Conservation (phyloP, 1,284 basidiomycete genomes). For the Malassezia brasiliensis region DNA sequence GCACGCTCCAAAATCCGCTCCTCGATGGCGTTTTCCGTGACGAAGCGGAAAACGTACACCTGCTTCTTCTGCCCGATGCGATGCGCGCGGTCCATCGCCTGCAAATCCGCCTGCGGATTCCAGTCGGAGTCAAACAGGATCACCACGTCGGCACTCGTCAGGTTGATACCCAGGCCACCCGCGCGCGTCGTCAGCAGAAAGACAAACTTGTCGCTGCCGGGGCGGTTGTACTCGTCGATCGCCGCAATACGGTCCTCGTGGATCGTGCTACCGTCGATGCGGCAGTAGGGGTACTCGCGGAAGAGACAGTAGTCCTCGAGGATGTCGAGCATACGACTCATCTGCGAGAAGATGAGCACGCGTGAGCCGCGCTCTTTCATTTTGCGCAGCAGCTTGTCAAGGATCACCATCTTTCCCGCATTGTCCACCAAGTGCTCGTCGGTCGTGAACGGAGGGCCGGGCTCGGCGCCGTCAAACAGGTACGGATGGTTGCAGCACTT, state of each 20-base stretch:
- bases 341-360: constrained; percentile 94
- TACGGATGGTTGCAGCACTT: constrained; percentile 57
- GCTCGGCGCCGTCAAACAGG: constrained; percentile 57
- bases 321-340: constrained; percentile 91
- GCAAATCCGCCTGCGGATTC: constrained; percentile 98
- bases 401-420: constrained; percentile 92
- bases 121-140: constrained; percentile 97
- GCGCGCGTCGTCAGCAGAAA: constrained; percentile 95
- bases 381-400: constrained; percentile 74
- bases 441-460: constrained; percentile 94
- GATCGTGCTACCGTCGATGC: constrained; percentile 88
- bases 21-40: constrained; percentile 91
- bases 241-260: constrained; percentile 91
- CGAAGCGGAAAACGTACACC: constrained; percentile 94
- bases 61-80: constrained; percentile 98
- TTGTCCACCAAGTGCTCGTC: constrained; percentile 94
- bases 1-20: constrained; percentile 94
- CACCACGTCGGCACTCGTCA: constrained; percentile 89
- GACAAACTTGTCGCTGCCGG: constrained; percentile 87
- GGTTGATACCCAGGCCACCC: constrained; percentile 94
- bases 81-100: constrained; percentile 98
- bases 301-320: constrained; percentile 96
- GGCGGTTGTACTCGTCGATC: constrained; percentile 97
- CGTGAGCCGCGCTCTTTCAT: constrained; percentile 90
- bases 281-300: constrained; percentile 74